These are phyloP conservation scores for Epichloe sylvatica DNA, from an alignment of 2,329 filamentous ascomycete species.

Conservation along the genomic window DNA sequence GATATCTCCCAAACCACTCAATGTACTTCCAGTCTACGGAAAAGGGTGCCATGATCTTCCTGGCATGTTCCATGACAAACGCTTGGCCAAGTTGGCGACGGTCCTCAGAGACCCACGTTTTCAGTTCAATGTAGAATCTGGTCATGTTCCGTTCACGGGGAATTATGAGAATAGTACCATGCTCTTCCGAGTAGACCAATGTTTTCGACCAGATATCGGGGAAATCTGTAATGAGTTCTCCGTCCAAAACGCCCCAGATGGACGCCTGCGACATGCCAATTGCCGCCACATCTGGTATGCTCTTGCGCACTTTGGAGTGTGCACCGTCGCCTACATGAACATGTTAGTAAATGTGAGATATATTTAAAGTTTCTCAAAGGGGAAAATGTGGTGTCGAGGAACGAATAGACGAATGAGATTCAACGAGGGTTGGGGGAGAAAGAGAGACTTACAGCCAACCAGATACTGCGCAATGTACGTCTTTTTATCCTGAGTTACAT, in stretches of 20 bases:
- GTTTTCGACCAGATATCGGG: constrained; percentile 66
- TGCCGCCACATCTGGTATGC: constrained; percentile 43
- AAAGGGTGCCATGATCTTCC: constrained; percentile 46
- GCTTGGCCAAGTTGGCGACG: constrained; percentile 37
- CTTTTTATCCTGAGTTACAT: constrained; percentile 35
- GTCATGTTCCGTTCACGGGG: constrained; percentile 62
- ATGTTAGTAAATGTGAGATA: background rate
- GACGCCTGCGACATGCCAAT: constrained; percentile 39
- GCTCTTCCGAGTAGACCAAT: constrained; percentile 50
- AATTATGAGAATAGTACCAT: constrained; percentile 59
- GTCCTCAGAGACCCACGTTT: constrained; percentile 28
- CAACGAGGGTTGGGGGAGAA: background rate
- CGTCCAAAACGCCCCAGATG: constrained; percentile 59
- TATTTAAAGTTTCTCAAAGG: background rate
- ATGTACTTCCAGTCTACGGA: constrained; percentile 43
- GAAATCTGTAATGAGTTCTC: constrained; percentile 56
- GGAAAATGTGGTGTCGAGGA: background rate
- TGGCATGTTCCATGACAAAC: constrained; percentile 56
- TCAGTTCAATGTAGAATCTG: constrained; percentile 46
- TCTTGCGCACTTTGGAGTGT: constrained; percentile 54
- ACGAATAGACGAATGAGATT: background rate
- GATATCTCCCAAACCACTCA: constrained; percentile 61
- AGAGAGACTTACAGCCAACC: constrained; percentile 43
- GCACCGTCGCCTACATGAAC: constrained; percentile 46
- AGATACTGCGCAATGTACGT: constrained; percentile 47